A percentile compares a stretch with the other conserved stretches of the same genome.
Evolutionary conservation across 306 rosid species (phyloP).

Genomic region (Ochetophila trinervis): DNA sequence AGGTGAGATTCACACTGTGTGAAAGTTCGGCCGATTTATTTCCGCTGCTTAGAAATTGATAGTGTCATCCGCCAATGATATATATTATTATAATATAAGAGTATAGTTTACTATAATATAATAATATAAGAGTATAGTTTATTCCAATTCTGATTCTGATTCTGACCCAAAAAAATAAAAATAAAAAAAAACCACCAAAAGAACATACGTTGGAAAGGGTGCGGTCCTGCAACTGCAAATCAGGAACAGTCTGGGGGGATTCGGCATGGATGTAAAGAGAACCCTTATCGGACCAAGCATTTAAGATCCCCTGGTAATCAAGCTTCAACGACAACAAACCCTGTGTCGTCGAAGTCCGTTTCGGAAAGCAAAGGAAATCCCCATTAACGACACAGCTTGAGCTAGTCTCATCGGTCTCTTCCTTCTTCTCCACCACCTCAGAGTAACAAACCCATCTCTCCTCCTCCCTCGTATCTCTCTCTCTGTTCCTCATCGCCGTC

Average conservation of each 20-base stretch:
- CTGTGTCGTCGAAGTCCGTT: neutral
- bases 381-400: conserved; percentile 10
- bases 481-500: conserved; percentile 73
- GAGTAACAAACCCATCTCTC: conserved; percentile 94
- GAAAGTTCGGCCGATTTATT: too few relatives aligned
- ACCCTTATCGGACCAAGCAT: conserved; percentile 90
- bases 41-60: too few relatives aligned
- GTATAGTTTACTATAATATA: too few relatives aligned
- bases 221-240: conserved; percentile 35
- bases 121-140: too few relatives aligned
- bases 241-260: conserved; percentile 65
- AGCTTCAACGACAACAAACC: conserved; percentile 64
- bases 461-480: conserved; percentile 47
- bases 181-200: neutral
- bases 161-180: too few relatives aligned
- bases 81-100: too few relatives aligned
- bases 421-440: conserved; percentile 68
- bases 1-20: too few relatives aligned
- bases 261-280: conserved; percentile 55
- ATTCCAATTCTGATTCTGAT: too few relatives aligned
- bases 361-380: neutral
- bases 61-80: too few relatives aligned
- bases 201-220: conserved; percentile 39
- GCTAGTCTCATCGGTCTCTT: conserved; percentile 52
- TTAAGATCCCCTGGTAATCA: conserved; percentile 71